Evolutionary conservation across 2,329 filamentous ascomycete species (phyloP).

Genomic region (Microdochium trichocladiopsis): DNA sequence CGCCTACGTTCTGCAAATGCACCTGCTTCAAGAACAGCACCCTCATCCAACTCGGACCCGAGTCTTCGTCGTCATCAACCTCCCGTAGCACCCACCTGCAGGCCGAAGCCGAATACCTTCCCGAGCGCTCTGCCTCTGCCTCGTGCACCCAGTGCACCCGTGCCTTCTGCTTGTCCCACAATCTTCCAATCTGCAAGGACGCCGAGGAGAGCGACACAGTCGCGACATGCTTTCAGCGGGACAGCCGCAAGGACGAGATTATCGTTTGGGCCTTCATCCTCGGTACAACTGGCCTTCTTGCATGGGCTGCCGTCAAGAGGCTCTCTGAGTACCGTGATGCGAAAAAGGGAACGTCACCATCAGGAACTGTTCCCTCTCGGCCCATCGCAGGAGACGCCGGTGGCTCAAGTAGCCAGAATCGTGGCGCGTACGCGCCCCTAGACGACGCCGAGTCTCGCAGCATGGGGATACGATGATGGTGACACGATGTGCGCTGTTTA

Average conservation of each 20-base stretch:
- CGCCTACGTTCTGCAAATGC: slow-evolving; percentile 63
- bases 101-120: slow-evolving; percentile 4
- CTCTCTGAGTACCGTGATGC: slow-evolving; percentile 32
- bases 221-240: slow-evolving; percentile 59
- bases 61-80: slow-evolving; percentile 16
- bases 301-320: slow-evolving; percentile 49
- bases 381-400: neutral
- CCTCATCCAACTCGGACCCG: slow-evolving; percentile 53
- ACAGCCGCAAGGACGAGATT: slow-evolving; percentile 59
- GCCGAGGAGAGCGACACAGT: slow-evolving; percentile 55
- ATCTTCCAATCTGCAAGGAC: slow-evolving; percentile 55
- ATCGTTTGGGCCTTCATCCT: slow-evolving; percentile 60
- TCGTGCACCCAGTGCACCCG: slow-evolving; percentile 58
- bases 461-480: neutral
- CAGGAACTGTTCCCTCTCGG: neutral
- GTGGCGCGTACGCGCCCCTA: neutral
- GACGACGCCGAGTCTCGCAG: neutral
- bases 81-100: slow-evolving; percentile 5
- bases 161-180: slow-evolving; percentile 54
- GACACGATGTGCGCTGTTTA: too few relatives aligned
- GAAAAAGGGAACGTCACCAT: slow-evolving; percentile 4
- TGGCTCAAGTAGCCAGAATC: neutral
- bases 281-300: slow-evolving; percentile 49
- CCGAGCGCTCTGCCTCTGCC: slow-evolving; percentile 28
- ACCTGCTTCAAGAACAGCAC: slow-evolving; percentile 65